These are phyloP conservation scores for Plasmopara halstedii DNA, from an alignment of 352 stramenopile genomes.

Conservation along the genomic window DNA sequence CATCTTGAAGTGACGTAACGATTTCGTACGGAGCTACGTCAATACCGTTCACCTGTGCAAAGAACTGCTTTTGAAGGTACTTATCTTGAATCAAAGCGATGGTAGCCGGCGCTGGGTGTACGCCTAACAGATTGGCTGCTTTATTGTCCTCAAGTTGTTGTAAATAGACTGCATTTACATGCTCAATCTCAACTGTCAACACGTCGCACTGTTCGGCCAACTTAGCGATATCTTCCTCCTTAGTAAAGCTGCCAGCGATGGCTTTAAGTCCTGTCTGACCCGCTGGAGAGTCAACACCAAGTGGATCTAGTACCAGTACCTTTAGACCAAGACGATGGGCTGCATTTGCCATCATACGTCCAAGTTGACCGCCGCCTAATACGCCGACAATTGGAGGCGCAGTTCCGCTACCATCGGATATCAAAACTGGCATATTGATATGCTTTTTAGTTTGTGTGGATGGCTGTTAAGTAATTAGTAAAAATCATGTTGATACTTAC, in stretches of 20 bases:
- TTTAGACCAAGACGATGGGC: slow-evolving; percentile 91
- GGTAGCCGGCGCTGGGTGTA: slow-evolving; percentile 85
- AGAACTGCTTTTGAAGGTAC: slow-evolving; percentile 92
- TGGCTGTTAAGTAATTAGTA: no score
- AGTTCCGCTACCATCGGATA: slow-evolving; percentile 22
- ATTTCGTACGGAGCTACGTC: slow-evolving; percentile 46
- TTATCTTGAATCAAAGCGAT: slow-evolving; percentile 98
- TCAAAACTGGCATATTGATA: slow-evolving; percentile 41
- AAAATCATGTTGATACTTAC: no score
- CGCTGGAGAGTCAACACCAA: slow-evolving; percentile 58
- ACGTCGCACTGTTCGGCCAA: slow-evolving; percentile 86
- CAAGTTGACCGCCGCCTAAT: slow-evolving; percentile 95
- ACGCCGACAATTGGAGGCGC: slow-evolving; percentile 77
- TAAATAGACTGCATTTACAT: slow-evolving; percentile 93
- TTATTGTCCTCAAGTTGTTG: slow-evolving; percentile 81
- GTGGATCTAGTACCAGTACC: slow-evolving; percentile 91
- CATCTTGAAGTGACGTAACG: slow-evolving; percentile 37
- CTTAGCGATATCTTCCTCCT: slow-evolving; percentile 54
- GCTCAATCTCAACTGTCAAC: slow-evolving; percentile 98
- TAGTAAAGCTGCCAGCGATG: slow-evolving; percentile 75
- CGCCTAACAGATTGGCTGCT: slow-evolving; percentile 23
- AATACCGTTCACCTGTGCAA: slow-evolving; percentile 36
- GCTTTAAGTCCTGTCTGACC: slow-evolving; percentile 64
- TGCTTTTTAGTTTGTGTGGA: no score
- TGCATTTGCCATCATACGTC: slow-evolving; percentile 98